Percentiles rank a stretch among this genome's conserved stretches.
These are phyloP conservation scores for Aureobasidium zeae DNA, from an alignment of 2,329 filamentous ascomycete genomes.

Conservation along the genomic window DNA sequence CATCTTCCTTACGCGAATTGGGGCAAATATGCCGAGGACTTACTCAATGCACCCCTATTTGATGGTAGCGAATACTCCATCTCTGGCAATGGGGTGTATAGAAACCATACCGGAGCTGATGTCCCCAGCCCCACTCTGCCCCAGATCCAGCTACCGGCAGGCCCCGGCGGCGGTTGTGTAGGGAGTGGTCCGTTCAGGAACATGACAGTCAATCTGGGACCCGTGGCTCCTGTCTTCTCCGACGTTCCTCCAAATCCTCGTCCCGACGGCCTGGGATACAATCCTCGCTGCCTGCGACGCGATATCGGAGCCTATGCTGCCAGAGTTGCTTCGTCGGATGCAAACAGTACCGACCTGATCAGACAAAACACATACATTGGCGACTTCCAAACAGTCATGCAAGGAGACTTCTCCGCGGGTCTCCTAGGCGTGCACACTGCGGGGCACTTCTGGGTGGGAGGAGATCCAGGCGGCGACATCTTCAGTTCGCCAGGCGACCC, in stretches of 20 bases:
- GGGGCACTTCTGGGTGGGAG: slow-evolving; percentile 40
- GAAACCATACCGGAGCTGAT: slow-evolving; percentile 34
- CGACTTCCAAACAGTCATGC: slow-evolving; percentile 24
- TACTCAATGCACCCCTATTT: slow-evolving; percentile 42
- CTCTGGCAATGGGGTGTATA: slow-evolving; percentile 24
- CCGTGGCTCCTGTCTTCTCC: slow-evolving; percentile 33
- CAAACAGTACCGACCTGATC: slow-evolving; percentile 20
- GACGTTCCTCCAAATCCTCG: slow-evolving; percentile 25
- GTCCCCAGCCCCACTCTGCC: slow-evolving; percentile 17
- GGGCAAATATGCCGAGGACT: slow-evolving; percentile 38
- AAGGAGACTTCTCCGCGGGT: slow-evolving; percentile 19
- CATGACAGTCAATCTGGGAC: slow-evolving; percentile 38
- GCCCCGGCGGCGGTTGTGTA: slow-evolving; percentile 46
- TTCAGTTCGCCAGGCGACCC: slow-evolving; percentile 39
- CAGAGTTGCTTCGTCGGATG: slow-evolving; percentile 16
- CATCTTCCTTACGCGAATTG: slow-evolving; percentile 45
- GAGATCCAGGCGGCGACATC: slow-evolving; percentile 35
- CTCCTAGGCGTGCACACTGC: slow-evolving; percentile 34
- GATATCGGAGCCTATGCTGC: slow-evolving; percentile 27
- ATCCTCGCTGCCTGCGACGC: slow-evolving; percentile 31
- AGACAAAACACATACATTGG: slow-evolving; percentile 18
- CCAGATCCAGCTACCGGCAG: slow-evolving; percentile 34
- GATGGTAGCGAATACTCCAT: slow-evolving; percentile 44
- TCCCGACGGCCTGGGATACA: slow-evolving; percentile 25
- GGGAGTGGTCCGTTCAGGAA: slow-evolving; percentile 43